phyloP scores from a whole-genome alignment of 139 green algal genomes.

The Nannochloris sp. region DNA sequence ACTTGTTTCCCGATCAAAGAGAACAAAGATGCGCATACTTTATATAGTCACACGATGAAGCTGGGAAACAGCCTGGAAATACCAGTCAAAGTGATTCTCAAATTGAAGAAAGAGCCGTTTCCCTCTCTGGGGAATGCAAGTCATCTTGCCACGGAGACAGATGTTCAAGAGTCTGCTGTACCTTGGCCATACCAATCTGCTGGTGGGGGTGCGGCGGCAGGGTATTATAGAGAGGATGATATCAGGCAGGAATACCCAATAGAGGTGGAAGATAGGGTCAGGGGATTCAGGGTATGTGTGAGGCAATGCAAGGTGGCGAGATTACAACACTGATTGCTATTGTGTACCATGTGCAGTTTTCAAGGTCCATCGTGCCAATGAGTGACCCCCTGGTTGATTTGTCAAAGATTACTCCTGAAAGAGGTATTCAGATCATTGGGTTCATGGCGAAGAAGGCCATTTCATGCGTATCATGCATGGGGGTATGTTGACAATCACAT shows the following conservation, averaged over 20 bases:
- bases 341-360: constrained; percentile 17
- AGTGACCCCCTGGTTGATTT: not conserved
- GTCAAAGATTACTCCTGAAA: not conserved
- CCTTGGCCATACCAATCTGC: not conserved
- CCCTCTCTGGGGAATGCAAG: not conserved
- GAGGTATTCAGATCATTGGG: not conserved
- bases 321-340: not conserved
- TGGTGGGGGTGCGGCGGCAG: not conserved
- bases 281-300: not conserved
- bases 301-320: no score
- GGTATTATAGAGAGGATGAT: not conserved
- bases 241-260: not conserved
- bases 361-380: constrained; percentile 11
- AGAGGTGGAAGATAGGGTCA: not conserved
- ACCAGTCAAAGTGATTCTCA: not conserved
- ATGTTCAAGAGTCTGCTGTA: not conserved
- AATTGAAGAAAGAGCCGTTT: not conserved
- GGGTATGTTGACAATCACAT: not conserved
- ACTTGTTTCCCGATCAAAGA: not conserved
- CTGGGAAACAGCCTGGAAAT: not conserved
- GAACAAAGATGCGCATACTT: not conserved
- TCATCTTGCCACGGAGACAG: not conserved
- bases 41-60: not conserved
- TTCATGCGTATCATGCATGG: not conserved
- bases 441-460: not conserved